Evolutionary conservation across 306 rosid species (phyloP), one percentile per base, ranked within the genome.

Genomic region (Vigna trinervia): DNA sequence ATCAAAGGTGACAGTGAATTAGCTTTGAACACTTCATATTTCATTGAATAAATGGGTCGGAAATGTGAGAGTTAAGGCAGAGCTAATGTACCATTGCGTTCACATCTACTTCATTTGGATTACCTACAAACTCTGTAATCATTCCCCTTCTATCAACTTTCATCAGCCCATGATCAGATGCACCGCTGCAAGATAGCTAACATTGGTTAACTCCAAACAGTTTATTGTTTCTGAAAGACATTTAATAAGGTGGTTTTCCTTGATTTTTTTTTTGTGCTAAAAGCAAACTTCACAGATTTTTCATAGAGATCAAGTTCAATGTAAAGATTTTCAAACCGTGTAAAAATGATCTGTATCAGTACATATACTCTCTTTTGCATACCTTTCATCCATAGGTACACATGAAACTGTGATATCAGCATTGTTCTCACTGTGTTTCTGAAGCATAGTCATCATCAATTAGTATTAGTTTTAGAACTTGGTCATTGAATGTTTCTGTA

Each of bases 371-470:
- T 30, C 43, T 54, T 64, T 65, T 56, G 15, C 50, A 45, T 78
- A 93, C 98, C 96, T 80, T 32, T 91, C 90, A 80, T 89, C 90
- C 97, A 93, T 91, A 10, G 98, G 93, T 20, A 89, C 83, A 69
- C 97, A 93, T 39, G 98, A 91, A 71, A 93, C 90, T 63, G 97
- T 91, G 76, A 93, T 86, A 76, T 93, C 98, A 65, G 98, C 96
- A 78, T 89, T 81, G 75, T 96, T 75, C 67, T 72, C 88, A 4
- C 86, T 71, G 73, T 93, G 98, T 71, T 69, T 90, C 97, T 91
- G 91, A 83, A 62, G 69, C 17, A 59, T 46, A 58, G 58, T 32
- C 8, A 38, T 71, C 80, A 61, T 34, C 58, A 30, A 17, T 77
- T 12, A 58, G 77, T 76, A 62, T 13, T 62, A 73, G 17, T 54